Conservation (phyloP, 2,329 filamentous ascomycete genomes). For the Canariomyces notabilis region DNA sequence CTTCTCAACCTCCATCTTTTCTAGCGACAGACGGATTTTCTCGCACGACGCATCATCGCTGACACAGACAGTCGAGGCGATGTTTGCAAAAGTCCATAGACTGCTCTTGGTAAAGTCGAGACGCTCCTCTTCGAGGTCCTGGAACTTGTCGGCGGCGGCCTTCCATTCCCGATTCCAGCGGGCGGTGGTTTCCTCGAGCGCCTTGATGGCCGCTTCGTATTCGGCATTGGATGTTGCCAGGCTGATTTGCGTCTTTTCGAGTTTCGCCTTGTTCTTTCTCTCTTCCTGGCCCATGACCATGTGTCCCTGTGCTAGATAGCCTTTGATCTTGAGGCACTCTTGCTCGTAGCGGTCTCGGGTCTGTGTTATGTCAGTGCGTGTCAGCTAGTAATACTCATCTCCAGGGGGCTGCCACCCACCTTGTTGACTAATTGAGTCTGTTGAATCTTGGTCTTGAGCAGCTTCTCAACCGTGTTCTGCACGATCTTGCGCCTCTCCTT, state of each 20-base stretch:
- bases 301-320: slow-evolving; percentile 94
- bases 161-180: slow-evolving; percentile 99
- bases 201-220: slow-evolving; percentile 89
- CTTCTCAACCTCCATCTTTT: slow-evolving; percentile 94
- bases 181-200: slow-evolving; percentile 88
- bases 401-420: slow-evolving; percentile 41
- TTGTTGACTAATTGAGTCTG: slow-evolving; percentile 92
- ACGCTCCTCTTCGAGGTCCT: slow-evolving; percentile 95
- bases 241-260: slow-evolving; percentile 97
- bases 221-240: slow-evolving; percentile 86
- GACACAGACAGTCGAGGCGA: slow-evolving; percentile 94
- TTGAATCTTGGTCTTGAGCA: slow-evolving; percentile 87
- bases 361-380: slow-evolving; percentile 39
- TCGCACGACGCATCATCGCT: slow-evolving; percentile 96
- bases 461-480: slow-evolving; percentile 86
- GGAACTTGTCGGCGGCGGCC: slow-evolving; percentile 95
- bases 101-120: slow-evolving; percentile 97
- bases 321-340: slow-evolving; percentile 96
- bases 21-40: slow-evolving; percentile 87
- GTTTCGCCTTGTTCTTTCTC: slow-evolving; percentile 95
- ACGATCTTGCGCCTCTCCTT: slow-evolving; percentile 97
- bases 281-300: slow-evolving; percentile 99
- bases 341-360: slow-evolving; percentile 93
- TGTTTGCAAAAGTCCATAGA: slow-evolving; percentile 96
- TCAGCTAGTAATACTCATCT: neutral